Evolutionary conservation across 257 asterid genomes (phyloP), one percentile per base, ranked within the genome.

Genomic region (Solanum rostratum): DNA sequence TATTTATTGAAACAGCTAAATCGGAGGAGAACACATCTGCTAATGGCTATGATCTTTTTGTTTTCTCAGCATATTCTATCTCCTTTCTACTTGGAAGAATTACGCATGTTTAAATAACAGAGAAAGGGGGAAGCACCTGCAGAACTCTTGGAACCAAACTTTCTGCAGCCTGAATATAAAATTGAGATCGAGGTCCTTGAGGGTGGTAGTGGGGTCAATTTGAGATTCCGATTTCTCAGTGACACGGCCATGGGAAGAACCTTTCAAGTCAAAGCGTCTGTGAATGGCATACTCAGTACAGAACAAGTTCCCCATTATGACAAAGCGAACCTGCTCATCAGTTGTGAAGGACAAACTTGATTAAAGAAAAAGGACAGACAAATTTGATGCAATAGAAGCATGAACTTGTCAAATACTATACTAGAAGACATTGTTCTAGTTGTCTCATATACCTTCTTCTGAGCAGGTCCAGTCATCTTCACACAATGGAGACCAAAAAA

Each of bases 401-500:
- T 43, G 59, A 55, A 53, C 82, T 79, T 30, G 43, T 62, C 80
- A 87, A 33, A 66, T 41, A 37, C 49, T 30, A 27, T 4, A 63
- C 29, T 20, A 3, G 76, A 29, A n/a, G 3, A 50, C 29, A 41
- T 45, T 63, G 46, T 68, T 66, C 2, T 16, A 59, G 39, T 30
- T 14, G 82, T 46, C 24, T 41, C 60, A 15, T 29, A 14, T 89
- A 94, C 99, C 97, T 94, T 96, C 92, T 92, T 94, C 86, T 95
- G 99, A 55, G 97, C 92, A 79, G 98, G 82, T 65, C 99, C 99
- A 29, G 90, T 89, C 94, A 96, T 49, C 91, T 89, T 93, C 87
- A 96, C 98, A 79, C 98, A 96, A 71, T 96, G 99, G 39, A 96
- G 97, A 65, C 99, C 98, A 50, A 83, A 95, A 85, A 96, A 95